Evolutionary conservation across 371 early-diverging fungal genomes (phyloP).

Genomic region (Mucor velutinosus): DNA sequence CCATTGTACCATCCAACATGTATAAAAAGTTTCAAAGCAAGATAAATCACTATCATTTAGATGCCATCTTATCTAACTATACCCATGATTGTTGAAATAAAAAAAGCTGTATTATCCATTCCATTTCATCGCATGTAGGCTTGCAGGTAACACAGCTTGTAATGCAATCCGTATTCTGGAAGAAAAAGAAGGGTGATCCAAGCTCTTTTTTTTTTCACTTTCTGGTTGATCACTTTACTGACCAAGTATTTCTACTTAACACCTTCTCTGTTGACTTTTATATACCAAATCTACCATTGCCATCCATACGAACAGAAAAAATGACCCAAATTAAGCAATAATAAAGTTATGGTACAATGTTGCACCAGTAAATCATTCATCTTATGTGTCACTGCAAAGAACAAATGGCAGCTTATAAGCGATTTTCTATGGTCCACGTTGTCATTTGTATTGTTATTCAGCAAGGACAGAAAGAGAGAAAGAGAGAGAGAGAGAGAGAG

Average conservation of each 20-base stretch:
- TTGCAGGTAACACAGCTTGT: background rate
- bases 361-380: background rate
- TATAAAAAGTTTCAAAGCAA: background rate
- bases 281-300: background rate
- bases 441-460: background rate
- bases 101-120: background rate
- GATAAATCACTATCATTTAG: constrained; percentile 9
- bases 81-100: constrained; percentile 11
- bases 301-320: background rate
- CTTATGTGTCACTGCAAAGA: background rate
- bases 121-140: background rate
- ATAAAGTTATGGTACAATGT: background rate
- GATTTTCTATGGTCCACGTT: constrained; percentile 5
- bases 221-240: background rate
- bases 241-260: background rate
- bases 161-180: background rate
- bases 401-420: background rate
- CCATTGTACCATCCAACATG: background rate
- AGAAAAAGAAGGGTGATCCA: background rate
- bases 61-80: constrained; percentile 11
- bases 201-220: background rate
- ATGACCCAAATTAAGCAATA: background rate
- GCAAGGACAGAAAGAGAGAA: background rate
- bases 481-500: background rate
- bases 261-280: background rate